Percentiles rank a stretch among this genome's conserved stretches.
Evolutionary conservation across 371 early-diverging fungal species (phyloP).

Genomic region (Racocetra persica): DNA sequence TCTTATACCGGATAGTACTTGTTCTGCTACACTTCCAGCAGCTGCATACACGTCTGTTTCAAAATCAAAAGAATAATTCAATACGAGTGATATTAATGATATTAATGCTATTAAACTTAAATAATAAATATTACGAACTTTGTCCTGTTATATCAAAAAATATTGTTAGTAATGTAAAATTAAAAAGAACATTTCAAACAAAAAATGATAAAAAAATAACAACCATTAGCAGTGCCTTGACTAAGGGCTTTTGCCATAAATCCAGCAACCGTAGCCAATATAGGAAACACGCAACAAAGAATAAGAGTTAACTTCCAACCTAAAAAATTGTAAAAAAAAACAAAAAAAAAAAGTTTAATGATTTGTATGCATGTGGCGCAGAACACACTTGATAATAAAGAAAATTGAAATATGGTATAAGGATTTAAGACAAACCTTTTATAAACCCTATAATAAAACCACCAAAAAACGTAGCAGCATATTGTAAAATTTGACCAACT

Average conservation of each 20-base stretch:
- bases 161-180: no score
- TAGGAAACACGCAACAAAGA: slow-evolving; percentile 52
- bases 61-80: background rate
- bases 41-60: slow-evolving; percentile 65
- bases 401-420: background rate
- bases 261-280: slow-evolving; percentile 54
- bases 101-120: background rate
- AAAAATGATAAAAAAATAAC: no score
- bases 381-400: no score
- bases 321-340: slow-evolving; percentile 49
- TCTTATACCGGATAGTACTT: slow-evolving; percentile 86
- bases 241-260: slow-evolving; percentile 63
- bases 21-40: slow-evolving; percentile 81
- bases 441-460: slow-evolving; percentile 90
- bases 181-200: no score
- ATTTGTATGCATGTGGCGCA: background rate
- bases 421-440: slow-evolving; percentile 43
- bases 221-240: slow-evolving; percentile 44
- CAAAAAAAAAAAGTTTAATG: background rate
- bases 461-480: slow-evolving; percentile 76
- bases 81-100: background rate
- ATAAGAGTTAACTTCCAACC: slow-evolving; percentile 91
- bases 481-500: slow-evolving; percentile 75
- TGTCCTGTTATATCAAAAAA: slow-evolving; percentile 32
- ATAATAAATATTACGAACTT: background rate